Evolutionary conservation across 306 rosid species (phyloP).

Genomic region (Ormosia emarginata): DNA sequence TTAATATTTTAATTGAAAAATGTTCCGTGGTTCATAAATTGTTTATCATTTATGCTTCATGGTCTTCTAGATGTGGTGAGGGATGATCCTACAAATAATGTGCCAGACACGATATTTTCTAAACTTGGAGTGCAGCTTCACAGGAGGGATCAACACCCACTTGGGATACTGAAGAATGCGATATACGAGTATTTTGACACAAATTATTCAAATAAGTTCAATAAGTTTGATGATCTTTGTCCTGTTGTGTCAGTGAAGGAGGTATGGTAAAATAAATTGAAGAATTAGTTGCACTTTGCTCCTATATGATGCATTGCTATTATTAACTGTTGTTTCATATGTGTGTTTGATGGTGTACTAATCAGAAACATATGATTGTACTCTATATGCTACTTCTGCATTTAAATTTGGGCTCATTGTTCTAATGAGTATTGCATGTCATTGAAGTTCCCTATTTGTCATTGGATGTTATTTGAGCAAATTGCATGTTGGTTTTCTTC

Average conservation of each 20-base stretch:
- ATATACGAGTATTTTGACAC: constrained; percentile 76
- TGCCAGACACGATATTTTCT: constrained; percentile 76
- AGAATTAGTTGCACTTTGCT: neutral
- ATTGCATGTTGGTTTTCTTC: neutral
- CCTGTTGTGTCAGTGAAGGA: constrained; percentile 80
- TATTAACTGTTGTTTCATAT: neutral
- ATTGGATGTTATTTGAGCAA: neutral
- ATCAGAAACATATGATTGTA: neutral
- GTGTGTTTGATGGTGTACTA: neutral
- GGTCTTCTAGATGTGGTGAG: constrained; percentile 73
- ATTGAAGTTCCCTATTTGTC: neutral
- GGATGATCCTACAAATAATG: constrained; percentile 93
- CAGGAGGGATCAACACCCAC: constrained; percentile 82
- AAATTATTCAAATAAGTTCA: constrained; percentile 69
- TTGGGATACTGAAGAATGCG: constrained; percentile 87
- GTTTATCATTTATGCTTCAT: neutral
- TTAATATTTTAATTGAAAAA: neutral
- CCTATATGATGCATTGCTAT: neutral
- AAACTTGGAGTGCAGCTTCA: constrained; percentile 96
- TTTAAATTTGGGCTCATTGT: neutral
- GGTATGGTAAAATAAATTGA: constrained; percentile 37
- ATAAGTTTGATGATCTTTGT: constrained; percentile 77
- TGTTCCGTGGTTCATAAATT: neutral
- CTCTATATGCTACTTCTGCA: neutral
- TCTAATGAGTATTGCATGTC: neutral